Evolutionary conservation across 148 eudicot genomes (phyloP).

Genomic region (Limonium bicolor): DNA sequence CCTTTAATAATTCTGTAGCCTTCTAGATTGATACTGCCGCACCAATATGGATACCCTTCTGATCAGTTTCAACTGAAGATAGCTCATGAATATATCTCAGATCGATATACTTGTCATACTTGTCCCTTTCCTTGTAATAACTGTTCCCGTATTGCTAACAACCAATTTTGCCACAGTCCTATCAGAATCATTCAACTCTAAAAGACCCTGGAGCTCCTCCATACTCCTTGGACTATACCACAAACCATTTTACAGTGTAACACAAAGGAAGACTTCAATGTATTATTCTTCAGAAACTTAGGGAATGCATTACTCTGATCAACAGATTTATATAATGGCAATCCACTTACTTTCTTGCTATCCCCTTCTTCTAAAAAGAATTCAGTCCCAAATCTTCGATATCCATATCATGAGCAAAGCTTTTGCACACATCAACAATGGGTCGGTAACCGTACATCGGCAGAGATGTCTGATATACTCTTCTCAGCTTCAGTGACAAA

Average conservation of each 20-base stretch:
- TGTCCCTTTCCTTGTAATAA: constrained; percentile 57
- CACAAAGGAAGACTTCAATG: constrained; percentile 10
- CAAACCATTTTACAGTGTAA: constrained; percentile 35
- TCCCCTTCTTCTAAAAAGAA: constrained; percentile 64
- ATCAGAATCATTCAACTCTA: constrained; percentile 7
- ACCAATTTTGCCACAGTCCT: constrained; percentile 26
- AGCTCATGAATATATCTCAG: constrained; percentile 72
- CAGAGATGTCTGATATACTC: constrained; percentile 71
- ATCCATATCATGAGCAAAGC: constrained; percentile 81
- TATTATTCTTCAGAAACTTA: constrained; percentile 44
- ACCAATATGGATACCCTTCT: constrained; percentile 46
- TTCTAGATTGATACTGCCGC: constrained; percentile 71
- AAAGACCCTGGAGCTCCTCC: constrained; percentile 39
- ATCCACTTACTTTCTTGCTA: constrained; percentile 24
- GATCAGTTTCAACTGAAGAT: constrained; percentile 29
- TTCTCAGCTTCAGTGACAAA: constrained; percentile 61
- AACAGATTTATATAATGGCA: constrained; percentile 39
- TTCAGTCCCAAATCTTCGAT: constrained; percentile 87
- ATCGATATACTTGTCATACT: constrained; percentile 48
- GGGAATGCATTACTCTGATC: constrained; percentile 35
- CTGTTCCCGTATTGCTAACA: constrained; percentile 75
- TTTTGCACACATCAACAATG: constrained; percentile 90
- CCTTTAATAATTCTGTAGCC: constrained; percentile 39
- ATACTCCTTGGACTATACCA: constrained; percentile 60
- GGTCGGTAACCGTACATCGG: constrained; percentile 97